phyloP scores from a whole-genome alignment of 306 rosid species.

The Abrus pulchellus region DNA sequence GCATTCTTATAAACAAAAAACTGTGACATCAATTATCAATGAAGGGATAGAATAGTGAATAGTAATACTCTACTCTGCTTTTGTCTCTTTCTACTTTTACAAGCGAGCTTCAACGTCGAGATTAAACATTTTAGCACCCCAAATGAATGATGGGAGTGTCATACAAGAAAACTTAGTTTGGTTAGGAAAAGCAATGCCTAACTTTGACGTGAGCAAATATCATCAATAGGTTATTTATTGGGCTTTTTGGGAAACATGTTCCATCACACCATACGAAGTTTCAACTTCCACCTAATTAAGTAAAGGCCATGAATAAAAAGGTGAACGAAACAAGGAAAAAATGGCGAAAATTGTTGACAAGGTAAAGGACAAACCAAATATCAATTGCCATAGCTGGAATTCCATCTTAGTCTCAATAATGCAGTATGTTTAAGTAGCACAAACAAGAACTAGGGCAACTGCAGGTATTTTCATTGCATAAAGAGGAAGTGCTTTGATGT shows the following conservation, averaged over 20 bases:
- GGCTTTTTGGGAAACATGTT: not conserved
- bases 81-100: not conserved
- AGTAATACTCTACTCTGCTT: not conserved
- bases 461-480: not conserved
- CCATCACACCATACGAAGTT: conserved; percentile 10
- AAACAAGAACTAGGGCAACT: not conserved
- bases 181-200: conserved; percentile 26
- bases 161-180: not conserved
- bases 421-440: not conserved
- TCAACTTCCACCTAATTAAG: not conserved
- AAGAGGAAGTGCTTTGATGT: not conserved
- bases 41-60: not conserved
- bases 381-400: not conserved
- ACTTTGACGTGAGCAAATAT: not conserved
- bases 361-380: not conserved
- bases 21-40: not conserved
- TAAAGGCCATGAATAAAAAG: not conserved
- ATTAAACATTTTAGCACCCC: conserved; percentile 5
- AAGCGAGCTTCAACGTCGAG: conserved; percentile 6
- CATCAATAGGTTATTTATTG: not conserved
- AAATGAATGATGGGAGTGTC: conserved; percentile 14
- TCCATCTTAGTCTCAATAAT: not conserved
- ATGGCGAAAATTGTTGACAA: not conserved
- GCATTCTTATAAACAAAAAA: not conserved
- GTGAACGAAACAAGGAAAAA: not conserved